Evolutionary conservation across 2,329 filamentous ascomycete genomes (phyloP), one percentile per base, ranked within the genome.

Genomic region (Lasiodiplodia citricola): DNA sequence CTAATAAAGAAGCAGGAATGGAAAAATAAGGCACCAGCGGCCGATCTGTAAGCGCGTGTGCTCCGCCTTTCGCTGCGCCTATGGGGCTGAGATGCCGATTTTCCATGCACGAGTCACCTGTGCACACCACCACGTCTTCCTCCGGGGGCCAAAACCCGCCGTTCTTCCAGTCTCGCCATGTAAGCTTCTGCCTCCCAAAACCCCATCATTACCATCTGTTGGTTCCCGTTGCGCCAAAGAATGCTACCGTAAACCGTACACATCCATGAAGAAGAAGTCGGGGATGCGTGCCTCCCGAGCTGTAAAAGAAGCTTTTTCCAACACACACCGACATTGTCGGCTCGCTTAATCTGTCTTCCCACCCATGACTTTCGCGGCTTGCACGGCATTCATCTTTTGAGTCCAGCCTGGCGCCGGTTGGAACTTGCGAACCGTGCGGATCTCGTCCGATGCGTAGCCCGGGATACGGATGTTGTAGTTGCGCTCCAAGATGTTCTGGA

Each of bases 301-400:
- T 8, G 25, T 7, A 63, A 51, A 13, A 16, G 50, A 51, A 63
- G 31, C 58, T 63, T 62, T 62, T 62, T 25, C 31, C 28, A 16
- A 64, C 23, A 21, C 28, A 52, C 60, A 52, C 60, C 60, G 60
- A 64, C 60, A 64, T 38, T 52, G 31, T 64, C 60, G 52, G 50
- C 52, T n/a, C 63, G 63, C 50, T 41, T 65, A 64, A 47, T 82
- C 80, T 44, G 76, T 78, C 74, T 81, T 82, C 10, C 80, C 80
- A 68, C 82, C 82, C 82, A 85, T 86, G 70, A 83, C 94, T 84
- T 98, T 98, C 57, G 94, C 93, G 1, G 94, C 95, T 81, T 97
- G 94, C 18, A 99, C 91, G 28, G 96, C 95, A 75, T 94, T 95
- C 91, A 99, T 96, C 86, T 99, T 99, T 73, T 92, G 91, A 71